phyloP scores from a whole-genome alignment of 805 yeast species.

The Teunomyces cretensis region DNA sequence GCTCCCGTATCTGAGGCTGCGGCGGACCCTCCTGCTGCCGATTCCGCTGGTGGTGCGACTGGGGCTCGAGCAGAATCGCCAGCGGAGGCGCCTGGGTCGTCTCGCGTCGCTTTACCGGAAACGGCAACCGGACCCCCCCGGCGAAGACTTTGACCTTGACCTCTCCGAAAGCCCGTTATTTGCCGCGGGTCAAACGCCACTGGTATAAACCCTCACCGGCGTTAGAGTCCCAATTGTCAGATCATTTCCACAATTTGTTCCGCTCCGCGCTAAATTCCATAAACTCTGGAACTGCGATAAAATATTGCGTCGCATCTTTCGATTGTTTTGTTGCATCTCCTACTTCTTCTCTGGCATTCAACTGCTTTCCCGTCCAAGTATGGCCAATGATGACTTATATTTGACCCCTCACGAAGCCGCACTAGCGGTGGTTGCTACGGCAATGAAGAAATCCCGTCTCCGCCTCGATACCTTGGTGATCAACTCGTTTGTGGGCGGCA shows the following conservation, averaged over 20 bases:
- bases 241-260: background rate
- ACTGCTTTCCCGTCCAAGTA: constrained; percentile 2
- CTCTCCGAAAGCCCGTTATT: constrained; percentile 7
- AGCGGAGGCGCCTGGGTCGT: background rate
- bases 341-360: background rate
- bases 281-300: background rate
- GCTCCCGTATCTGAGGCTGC: too few relatives aligned
- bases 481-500: constrained; percentile 69
- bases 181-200: background rate
- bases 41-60: too few relatives aligned
- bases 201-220: background rate
- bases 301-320: background rate
- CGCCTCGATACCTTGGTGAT: constrained; percentile 57
- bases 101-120: background rate
- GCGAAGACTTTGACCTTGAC: constrained; percentile 3
- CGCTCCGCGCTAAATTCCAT: constrained; percentile 2
- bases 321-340: background rate
- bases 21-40: too few relatives aligned
- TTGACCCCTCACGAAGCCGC: constrained; percentile 81
- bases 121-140: background rate
- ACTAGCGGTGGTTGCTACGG: constrained; percentile 78
- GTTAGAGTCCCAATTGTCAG: background rate
- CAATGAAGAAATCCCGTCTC: constrained; percentile 78
- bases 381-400: constrained; percentile 41
- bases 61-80: background rate